Base-by-base conservation (phyloP, 1,284 basidiomycete genomes). In the Tylopilus sp. region DNA sequence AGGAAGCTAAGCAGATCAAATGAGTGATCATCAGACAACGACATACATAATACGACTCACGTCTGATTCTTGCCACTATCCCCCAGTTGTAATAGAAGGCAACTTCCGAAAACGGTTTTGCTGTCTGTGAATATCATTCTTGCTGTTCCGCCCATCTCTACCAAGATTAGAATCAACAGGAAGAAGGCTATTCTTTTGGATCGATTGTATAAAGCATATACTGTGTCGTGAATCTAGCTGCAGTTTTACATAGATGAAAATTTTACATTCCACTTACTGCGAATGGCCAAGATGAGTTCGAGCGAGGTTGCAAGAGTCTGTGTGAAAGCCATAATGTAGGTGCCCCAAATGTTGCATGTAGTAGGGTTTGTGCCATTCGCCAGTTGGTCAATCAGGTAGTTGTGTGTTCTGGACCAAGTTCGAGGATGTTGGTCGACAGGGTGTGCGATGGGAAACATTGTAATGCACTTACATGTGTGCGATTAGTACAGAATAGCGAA, bases 171-270 rank as follows among this genome's bases (percentile, higher is more conserved):
- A 38, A 57, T 18, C 3, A 16, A 49, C 10, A 73, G 26, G 2
- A 73, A 16, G 29, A 65, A 47, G 10, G 38, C 65, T 8, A 73
- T 36, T n/a, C 7, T 66, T 22, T 36, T 70, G 19, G 74, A 73
- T 55, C 58, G 61, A 22, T 75, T 72, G 22, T 72, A 72, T 15
- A 75, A 51, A 32, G 67, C 72, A 47, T 65, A 65, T 32, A 74
- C 71, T 72, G 58, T 54, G 19, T 16, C 3, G 1, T 5, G 29
- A n/a, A 16, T 39, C 13, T 39, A 18, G 12, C 39, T 16, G 39
- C 39, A 39, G 4, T 39, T 39, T 39, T 29, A 29, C 29, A 29
- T 39, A 39, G 39, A 39, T 39, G 16, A 39, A 16, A 39, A 39
- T 4, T 39, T 39, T 16, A 39, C 16, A 2, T 52, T 60, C 4